A percentile compares a stretch with the other conserved stretches of the same genome.
Evolutionary conservation across 2,329 filamentous ascomycete genomes (phyloP).

Genomic region (Colletotrichum shisoi): DNA sequence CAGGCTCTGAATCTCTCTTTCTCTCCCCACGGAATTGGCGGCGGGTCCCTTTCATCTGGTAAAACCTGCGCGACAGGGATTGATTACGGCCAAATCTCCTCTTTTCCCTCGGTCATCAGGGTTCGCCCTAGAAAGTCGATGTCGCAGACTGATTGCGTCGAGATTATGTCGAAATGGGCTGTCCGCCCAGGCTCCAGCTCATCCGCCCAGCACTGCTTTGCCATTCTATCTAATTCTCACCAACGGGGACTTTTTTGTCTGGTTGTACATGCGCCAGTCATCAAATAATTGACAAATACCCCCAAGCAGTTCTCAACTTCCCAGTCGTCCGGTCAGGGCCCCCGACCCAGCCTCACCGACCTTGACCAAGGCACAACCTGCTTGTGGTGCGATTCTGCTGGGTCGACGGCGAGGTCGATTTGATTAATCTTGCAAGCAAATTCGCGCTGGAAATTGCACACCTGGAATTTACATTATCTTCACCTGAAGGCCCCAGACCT

Average conservation of each 20-base stretch:
- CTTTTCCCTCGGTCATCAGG: not conserved
- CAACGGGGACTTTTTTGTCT: too few relatives aligned
- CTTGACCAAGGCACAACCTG: not conserved
- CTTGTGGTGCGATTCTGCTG: not conserved
- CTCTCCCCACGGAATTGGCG: slow-evolving; percentile 24
- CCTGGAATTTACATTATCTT: slow-evolving; percentile 10
- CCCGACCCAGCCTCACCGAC: not conserved
- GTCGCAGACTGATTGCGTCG: slow-evolving; percentile 35
- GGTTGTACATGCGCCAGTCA: too few relatives aligned
- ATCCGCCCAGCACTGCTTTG: not conserved
- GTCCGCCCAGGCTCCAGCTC: slow-evolving; percentile 12
- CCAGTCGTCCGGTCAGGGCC: not conserved
- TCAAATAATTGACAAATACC: not conserved
- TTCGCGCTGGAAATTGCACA: slow-evolving; percentile 36
- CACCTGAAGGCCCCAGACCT: slow-evolving; percentile 27
- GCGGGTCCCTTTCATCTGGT: slow-evolving; percentile 21
- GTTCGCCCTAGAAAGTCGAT: slow-evolving; percentile 28
- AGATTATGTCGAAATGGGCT: slow-evolving; percentile 32
- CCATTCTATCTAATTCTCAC: not conserved
- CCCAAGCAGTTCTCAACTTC: not conserved
- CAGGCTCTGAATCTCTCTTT: not conserved
- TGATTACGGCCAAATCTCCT: slow-evolving; percentile 3
- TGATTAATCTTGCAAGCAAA: slow-evolving; percentile 24
- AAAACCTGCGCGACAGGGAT: slow-evolving; percentile 20
- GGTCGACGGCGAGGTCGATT: not conserved